These are phyloP conservation scores for Haplosporangium gracile DNA, from an alignment of 192 early-diverging fungal genomes.

Conservation along the genomic window DNA sequence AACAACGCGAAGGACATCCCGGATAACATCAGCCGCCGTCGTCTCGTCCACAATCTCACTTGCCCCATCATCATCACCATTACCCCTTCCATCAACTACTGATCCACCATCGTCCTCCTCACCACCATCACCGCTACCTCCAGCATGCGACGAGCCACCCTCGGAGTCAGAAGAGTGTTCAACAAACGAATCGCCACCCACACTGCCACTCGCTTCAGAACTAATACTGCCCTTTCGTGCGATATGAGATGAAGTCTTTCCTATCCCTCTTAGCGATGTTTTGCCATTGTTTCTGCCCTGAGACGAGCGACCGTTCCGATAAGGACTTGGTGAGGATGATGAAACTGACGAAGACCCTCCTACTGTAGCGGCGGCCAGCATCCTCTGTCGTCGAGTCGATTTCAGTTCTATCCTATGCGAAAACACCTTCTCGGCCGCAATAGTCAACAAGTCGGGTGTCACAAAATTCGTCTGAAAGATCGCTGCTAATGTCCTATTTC, in stretches of 20 bases:
- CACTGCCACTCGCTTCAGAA: slow-evolving; percentile 16
- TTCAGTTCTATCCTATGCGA: slow-evolving; percentile 60
- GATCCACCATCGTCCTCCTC: not conserved
- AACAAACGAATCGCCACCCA: slow-evolving; percentile 33
- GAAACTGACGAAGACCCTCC: not conserved
- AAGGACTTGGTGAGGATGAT: not conserved
- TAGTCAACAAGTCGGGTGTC: slow-evolving; percentile 66
- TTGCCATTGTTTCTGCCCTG: not conserved
- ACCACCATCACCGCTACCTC: not conserved
- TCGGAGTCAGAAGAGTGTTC: slow-evolving; percentile 34
- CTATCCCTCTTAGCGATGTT: not conserved
- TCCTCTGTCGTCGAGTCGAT: slow-evolving; percentile 29
- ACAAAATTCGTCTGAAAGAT: slow-evolving; percentile 64
- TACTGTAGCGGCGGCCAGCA: slow-evolving; percentile 1
- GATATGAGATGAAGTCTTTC: not conserved
- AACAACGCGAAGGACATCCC: slow-evolving; percentile 32
- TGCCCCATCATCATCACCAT: not conserved
- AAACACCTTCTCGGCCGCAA: slow-evolving; percentile 71
- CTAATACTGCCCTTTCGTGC: slow-evolving; percentile 4
- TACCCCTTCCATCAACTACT: not conserved
- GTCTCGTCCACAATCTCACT: slow-evolving; percentile 15
- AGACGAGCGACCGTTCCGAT: not conserved
- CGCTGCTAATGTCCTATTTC: slow-evolving; percentile 59
- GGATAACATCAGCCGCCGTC: slow-evolving; percentile 39
- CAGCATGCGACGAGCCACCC: not conserved